Percentiles rank a stretch among this genome's conserved stretches.
phyloP scores from a whole-genome alignment of 305 asterid genomes.

The Fraxinus velutina region DNA sequence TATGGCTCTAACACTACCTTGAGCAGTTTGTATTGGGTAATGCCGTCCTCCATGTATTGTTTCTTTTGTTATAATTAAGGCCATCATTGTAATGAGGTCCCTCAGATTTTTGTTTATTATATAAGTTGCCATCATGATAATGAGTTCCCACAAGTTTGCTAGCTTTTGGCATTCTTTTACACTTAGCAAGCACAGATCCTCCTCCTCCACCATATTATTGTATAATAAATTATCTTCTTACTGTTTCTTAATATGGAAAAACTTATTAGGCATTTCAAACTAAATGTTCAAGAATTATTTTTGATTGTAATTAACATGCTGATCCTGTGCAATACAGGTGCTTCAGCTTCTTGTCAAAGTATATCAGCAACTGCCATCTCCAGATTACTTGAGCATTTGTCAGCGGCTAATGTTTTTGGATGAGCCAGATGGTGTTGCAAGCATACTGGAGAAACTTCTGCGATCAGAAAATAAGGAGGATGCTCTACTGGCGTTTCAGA shows the following conservation, averaged over 20 bases:
- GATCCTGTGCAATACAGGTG: slow-evolving; percentile 39
- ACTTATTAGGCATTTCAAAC: neutral
- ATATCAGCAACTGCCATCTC: slow-evolving; percentile 76
- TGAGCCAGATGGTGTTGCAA: slow-evolving; percentile 71
- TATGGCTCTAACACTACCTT: neutral
- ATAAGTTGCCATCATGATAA: neutral
- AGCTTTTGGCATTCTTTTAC: neutral
- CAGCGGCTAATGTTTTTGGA: slow-evolving; percentile 95
- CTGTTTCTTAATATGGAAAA: neutral
- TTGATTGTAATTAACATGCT: neutral
- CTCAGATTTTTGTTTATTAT: neutral
- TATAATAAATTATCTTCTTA: neutral
- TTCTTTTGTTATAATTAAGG: neutral
- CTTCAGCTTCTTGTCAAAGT: slow-evolving; percentile 80
- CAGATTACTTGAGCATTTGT: slow-evolving; percentile 88
- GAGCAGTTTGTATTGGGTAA: neutral
- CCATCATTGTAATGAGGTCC: neutral
- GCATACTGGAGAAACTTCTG: slow-evolving; percentile 73
- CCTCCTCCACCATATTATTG: neutral
- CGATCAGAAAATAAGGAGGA: slow-evolving; percentile 67
- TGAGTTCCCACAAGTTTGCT: neutral
- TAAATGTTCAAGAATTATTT: neutral
- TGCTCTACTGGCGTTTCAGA: slow-evolving; percentile 83
- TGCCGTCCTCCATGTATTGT: neutral
- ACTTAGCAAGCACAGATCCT: neutral